phyloP scores from a whole-genome alignment of 345 rosid species.

The Isatis tinctoria region DNA sequence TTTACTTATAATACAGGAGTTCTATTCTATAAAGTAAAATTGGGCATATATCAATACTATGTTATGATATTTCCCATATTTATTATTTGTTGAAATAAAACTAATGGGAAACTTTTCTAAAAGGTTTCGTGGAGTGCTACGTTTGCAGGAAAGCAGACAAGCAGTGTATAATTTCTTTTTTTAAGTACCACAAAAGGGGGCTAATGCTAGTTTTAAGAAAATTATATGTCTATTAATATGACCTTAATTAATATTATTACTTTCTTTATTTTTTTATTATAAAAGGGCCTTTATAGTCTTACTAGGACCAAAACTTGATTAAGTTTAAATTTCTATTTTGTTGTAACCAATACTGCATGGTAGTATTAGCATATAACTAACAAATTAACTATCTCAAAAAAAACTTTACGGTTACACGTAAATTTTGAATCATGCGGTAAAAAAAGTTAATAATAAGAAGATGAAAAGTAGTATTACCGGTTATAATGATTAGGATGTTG shows the following conservation, averaged over 20 bases:
- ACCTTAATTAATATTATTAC: no score
- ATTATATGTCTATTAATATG: neutral
- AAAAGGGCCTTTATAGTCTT: no score
- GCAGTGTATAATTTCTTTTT: neutral
- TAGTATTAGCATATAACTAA: neutral
- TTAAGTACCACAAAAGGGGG: constrained; percentile 2
- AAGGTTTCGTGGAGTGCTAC: constrained; percentile 32
- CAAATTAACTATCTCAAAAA: neutral
- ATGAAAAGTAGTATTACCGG: constrained; percentile 45
- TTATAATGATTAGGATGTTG: constrained; percentile 62
- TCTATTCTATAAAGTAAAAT: neutral
- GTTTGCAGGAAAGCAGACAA: constrained; percentile 15
- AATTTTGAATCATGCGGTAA: no score
- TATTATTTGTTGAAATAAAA: neutral
- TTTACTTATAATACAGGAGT: neutral
- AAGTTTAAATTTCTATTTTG: neutral
- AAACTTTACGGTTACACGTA: no score
- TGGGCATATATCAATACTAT: neutral
- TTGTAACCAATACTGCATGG: neutral
- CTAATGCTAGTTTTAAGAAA: neutral
- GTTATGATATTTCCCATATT: neutral
- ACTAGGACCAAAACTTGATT: neutral
- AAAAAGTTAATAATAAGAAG: no score
- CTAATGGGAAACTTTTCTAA: constrained; percentile 15
- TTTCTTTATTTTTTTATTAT: no score